Evolutionary conservation across 2,329 filamentous ascomycete genomes (phyloP).

Genomic region (Diaporthe velutina): DNA sequence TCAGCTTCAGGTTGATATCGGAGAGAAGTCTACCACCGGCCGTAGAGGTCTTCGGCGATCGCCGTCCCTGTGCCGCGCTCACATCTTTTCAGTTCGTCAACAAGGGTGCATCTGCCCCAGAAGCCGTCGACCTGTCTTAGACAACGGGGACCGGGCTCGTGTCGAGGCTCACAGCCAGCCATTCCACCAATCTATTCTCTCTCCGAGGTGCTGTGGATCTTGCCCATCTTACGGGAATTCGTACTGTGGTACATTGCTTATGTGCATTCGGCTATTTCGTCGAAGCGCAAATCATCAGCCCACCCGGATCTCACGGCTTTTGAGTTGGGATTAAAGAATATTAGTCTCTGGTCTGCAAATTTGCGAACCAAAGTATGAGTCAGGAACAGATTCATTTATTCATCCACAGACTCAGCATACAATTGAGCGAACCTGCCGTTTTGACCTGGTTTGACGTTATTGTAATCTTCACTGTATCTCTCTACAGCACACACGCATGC

Average conservation of each 20-base stretch:
- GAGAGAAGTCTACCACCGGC: not conserved
- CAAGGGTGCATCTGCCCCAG: not conserved
- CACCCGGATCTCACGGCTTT: slow-evolving; percentile 3
- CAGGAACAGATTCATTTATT: not conserved
- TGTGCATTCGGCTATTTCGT: not conserved
- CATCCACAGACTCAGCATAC: not conserved
- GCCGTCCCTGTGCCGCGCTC: not conserved
- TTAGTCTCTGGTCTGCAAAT: not conserved
- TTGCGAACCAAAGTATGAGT: not conserved
- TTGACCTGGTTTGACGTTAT: not conserved
- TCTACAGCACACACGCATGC: not conserved
- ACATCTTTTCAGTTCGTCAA: slow-evolving; percentile 1
- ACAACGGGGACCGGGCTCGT: slow-evolving; percentile 8
- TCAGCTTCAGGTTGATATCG: not conserved
- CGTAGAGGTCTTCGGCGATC: not conserved
- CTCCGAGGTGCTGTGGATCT: not conserved
- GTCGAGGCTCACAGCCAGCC: not conserved
- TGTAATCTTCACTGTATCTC: not conserved
- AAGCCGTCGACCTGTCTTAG: slow-evolving; percentile 16
- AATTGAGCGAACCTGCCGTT: not conserved
- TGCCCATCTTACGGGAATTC: not conserved
- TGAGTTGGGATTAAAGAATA: not conserved
- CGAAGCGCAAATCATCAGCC: not conserved
- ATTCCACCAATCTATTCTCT: slow-evolving; percentile 21
- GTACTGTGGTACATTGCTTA: slow-evolving; percentile 9